Base-by-base conservation (phyloP, 169 alveolate species). In the Amoebophrya sp. region DNA sequence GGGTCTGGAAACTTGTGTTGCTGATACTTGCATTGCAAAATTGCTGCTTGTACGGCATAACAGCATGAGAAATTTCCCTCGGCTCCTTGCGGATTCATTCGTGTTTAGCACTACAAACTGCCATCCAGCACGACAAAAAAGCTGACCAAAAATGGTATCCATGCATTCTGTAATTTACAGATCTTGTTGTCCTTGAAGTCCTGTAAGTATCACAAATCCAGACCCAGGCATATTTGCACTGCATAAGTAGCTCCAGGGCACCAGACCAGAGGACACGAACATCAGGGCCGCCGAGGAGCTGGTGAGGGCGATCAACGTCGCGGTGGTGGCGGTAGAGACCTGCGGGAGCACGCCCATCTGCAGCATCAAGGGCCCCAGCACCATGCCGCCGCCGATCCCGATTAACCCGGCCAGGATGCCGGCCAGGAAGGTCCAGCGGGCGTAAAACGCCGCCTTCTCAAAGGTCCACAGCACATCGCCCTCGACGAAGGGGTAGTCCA, bases 381-480 rank as follows among this genome's bases (percentile, higher is more conserved):
- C 94, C 77, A 95, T 93, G 0, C 95, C 95, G 10, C 96, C 95
- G 23, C 96, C 96, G 38, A 95, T 95, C 35, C 96, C 96, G 38
- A 95, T 93, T 18, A 93, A 90, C 32, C 96, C 96, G 0, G 96
- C 96, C 29, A 94, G 55, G 40, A 94, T 92, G 33, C 95, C 95
- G 12, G 94, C 93, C 39, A 92, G 0, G 40, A 94, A 92, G 35
- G 94, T 94, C 0, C 90, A 91, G 10, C 83, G 39, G 33, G 94
- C 90, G 38, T 89, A 89, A 23, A 18, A 18, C 23, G 91, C 91
- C n/a, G 91, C 92, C 29, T 90, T 91, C 10, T 38, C 25, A 40
- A 38, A 91, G 53, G 92, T 91, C 95, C 95, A 94, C 83, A 47
- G 89, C 47, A 94, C 92, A 29, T 89, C 91, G 23, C 91, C 91